phyloP scores from a whole-genome alignment of 2,329 filamentous ascomycete species.

The Colletotrichum godetiae region DNA sequence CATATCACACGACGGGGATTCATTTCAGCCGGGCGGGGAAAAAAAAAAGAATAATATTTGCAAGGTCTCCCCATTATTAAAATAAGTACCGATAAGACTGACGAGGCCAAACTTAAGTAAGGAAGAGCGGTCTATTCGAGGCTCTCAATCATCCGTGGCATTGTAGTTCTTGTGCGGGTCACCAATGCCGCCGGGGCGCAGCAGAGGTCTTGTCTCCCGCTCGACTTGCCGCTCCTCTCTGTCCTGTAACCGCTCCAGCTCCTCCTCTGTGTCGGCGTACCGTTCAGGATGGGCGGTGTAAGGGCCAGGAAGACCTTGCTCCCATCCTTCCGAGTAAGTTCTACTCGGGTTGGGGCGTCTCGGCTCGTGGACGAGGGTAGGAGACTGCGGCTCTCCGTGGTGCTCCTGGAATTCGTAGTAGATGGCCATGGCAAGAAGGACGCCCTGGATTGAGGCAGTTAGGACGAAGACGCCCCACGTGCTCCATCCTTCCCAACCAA shows the following conservation, averaged over 20 bases:
- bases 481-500: conserved; percentile 90
- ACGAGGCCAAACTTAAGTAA: not conserved
- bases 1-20: too few species aligned
- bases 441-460: conserved; percentile 86
- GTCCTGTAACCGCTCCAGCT: conserved; percentile 61
- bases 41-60: too few species aligned
- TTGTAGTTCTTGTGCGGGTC: conserved; percentile 55
- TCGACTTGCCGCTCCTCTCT: conserved; percentile 63
- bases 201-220: conserved; percentile 61
- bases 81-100: not conserved
- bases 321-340: conserved; percentile 62
- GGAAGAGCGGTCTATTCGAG: not conserved
- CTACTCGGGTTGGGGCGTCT: conserved; percentile 52
- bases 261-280: conserved; percentile 63
- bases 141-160: conserved; percentile 38
- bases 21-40: too few species aligned
- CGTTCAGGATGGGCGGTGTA: conserved; percentile 64
- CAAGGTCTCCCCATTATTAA: not conserved
- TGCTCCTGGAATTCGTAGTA: conserved; percentile 72
- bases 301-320: conserved; percentile 61
- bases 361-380: conserved; percentile 34
- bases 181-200: conserved; percentile 62
- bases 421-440: conserved; percentile 82
- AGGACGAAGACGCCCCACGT: conserved; percentile 93
- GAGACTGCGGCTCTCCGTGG: conserved; percentile 43